Percentiles rank a stretch among this genome's conserved stretches.
phyloP scores from a whole-genome alignment of 495 filamentous ascomycete genomes.

The Hyaloscypha finlandica region DNA sequence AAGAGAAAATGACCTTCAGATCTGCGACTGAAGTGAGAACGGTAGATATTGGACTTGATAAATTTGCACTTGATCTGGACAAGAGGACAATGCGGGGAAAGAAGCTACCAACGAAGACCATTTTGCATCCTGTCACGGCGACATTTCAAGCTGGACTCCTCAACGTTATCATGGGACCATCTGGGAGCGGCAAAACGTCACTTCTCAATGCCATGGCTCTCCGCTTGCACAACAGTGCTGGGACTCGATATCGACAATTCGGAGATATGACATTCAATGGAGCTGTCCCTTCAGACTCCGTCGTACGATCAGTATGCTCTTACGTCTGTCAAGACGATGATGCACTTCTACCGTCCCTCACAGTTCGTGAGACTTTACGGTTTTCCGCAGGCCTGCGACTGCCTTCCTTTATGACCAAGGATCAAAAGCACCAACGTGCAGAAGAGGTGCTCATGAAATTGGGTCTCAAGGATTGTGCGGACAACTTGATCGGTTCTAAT shows the following conservation, averaged over 20 bases:
- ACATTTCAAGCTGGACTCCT: slow-evolving; percentile 62
- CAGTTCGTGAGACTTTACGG: slow-evolving; percentile 69
- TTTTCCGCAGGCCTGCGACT: slow-evolving; percentile 70
- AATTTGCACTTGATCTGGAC: slow-evolving; percentile 62
- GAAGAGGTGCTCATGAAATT: slow-evolving; percentile 73
- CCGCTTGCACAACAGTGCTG: slow-evolving; percentile 56
- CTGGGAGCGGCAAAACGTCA: slow-evolving; percentile 72
- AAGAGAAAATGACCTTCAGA: slow-evolving; percentile 57
- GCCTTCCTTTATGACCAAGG: slow-evolving; percentile 63
- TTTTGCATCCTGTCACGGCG: slow-evolving; percentile 63
- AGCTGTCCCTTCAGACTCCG: slow-evolving; percentile 60
- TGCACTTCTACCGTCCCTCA: slow-evolving; percentile 70
- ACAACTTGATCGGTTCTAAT: slow-evolving; percentile 70
- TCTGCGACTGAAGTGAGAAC: slow-evolving; percentile 53
- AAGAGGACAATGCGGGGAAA: slow-evolving; percentile 52
- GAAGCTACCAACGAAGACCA: slow-evolving; percentile 50
- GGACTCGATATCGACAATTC: slow-evolving; percentile 52
- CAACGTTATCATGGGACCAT: slow-evolving; percentile 79
- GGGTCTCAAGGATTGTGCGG: slow-evolving; percentile 75
- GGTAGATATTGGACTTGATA: slow-evolving; percentile 60
- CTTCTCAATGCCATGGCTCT: slow-evolving; percentile 69
- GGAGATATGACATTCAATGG: slow-evolving; percentile 70
- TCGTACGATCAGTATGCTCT: slow-evolving; percentile 68
- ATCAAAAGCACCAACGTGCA: slow-evolving; percentile 63
- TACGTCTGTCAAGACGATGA: slow-evolving; percentile 80